phyloP scores from a whole-genome alignment of 1,139 yeast species.

The Hyphopichia fennica region DNA sequence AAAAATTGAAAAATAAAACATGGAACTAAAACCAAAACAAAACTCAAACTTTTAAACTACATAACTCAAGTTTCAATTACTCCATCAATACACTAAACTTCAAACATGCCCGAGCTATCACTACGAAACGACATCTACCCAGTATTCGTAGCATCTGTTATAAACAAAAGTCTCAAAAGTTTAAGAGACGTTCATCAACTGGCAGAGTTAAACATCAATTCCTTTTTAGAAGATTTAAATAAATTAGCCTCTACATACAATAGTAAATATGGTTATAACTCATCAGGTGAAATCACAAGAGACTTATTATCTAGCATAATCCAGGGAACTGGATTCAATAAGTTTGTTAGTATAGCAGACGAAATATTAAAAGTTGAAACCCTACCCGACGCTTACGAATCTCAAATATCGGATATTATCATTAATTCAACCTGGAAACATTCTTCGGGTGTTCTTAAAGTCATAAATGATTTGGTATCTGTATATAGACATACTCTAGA shows the following conservation, averaged over 20 bases:
- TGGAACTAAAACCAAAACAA: background rate
- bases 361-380: conserved; percentile 18
- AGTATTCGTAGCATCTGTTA: conserved; percentile 30
- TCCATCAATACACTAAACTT: too few relatives aligned
- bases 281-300: conserved; percentile 8
- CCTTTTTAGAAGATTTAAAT: conserved; percentile 19
- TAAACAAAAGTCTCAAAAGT: conserved; percentile 23
- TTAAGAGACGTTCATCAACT: conserved; percentile 13
- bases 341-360: conserved; percentile 18
- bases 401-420: conserved; percentile 24
- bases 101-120: conserved; percentile 12
- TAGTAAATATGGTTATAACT: conserved; percentile 8
- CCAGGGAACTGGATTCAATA: conserved; percentile 12
- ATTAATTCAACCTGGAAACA: conserved; percentile 19
- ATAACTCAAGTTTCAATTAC: too few relatives aligned
- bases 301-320: conserved; percentile 11
- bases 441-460: background rate
- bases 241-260: conserved; percentile 16
- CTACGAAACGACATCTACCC: conserved; percentile 18
- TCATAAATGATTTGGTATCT: background rate
- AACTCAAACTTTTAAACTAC: too few relatives aligned
- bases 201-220: conserved; percentile 15
- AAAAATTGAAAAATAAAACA: background rate
- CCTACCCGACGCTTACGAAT: conserved; percentile 14
- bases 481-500: background rate